Conservation (phyloP, 441 rosid genomes). For the Erodium trifolium region DNA sequence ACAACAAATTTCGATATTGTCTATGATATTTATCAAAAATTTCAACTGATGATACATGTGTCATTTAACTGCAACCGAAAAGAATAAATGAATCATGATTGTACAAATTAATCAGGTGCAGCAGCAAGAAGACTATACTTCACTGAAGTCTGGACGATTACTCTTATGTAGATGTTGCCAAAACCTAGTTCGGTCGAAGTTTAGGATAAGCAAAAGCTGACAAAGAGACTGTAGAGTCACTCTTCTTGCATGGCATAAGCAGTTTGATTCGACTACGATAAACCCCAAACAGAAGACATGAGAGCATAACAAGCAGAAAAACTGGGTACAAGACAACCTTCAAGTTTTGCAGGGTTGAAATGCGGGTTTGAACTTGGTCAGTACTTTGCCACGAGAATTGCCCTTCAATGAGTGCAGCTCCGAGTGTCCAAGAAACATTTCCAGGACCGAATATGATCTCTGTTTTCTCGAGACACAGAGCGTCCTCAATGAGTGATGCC, state of each 20-base stretch:
- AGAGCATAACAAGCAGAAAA: slow-evolving; percentile 31
- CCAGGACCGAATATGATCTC: slow-evolving; percentile 45
- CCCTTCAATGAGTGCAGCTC: slow-evolving; percentile 49
- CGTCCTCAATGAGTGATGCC: slow-evolving; percentile 39
- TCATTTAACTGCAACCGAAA: too few relatives aligned
- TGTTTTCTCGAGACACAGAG: slow-evolving; percentile 30
- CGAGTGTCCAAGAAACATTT: slow-evolving; percentile 59
- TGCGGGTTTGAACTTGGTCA: slow-evolving; percentile 9
- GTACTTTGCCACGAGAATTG: slow-evolving; percentile 24
- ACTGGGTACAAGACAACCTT: slow-evolving; percentile 26
- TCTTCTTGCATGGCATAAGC: slow-evolving; percentile 38
- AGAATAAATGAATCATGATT: too few relatives aligned
- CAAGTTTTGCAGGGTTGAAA: slow-evolving; percentile 13
- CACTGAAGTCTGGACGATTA: too few relatives aligned
- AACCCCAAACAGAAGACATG: slow-evolving; percentile 30
- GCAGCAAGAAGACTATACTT: too few relatives aligned
- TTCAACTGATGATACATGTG: too few relatives aligned
- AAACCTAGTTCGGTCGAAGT: slow-evolving; percentile 26
- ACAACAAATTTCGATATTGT: too few relatives aligned
- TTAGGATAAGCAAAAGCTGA: slow-evolving; percentile 35
- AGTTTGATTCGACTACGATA: slow-evolving; percentile 34
- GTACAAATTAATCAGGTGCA: too few relatives aligned
- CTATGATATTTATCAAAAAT: too few relatives aligned
- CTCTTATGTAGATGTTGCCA: neutral
- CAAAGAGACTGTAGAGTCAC: slow-evolving; percentile 24